phyloP scores from a whole-genome alignment of 2,329 filamentous ascomycete species.

The Cytospora piceae region DNA sequence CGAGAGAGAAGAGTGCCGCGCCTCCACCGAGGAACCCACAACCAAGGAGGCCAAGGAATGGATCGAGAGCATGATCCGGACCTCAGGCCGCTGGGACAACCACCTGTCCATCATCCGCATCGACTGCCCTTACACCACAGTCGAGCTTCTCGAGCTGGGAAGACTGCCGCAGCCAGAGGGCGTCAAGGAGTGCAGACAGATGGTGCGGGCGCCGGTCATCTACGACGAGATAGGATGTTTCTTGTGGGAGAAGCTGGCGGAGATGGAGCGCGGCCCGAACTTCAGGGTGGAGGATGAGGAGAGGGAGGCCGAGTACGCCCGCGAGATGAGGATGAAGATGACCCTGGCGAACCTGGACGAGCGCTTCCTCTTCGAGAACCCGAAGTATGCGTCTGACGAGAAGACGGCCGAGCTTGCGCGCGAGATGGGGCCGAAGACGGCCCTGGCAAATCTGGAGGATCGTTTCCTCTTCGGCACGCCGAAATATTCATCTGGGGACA shows the following conservation, averaged over 20 bases:
- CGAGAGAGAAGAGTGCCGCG: neutral
- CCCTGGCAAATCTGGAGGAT: conserved; percentile 12
- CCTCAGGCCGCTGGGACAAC: conserved; percentile 28
- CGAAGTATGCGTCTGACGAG: neutral
- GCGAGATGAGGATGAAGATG: neutral
- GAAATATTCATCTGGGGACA: neutral
- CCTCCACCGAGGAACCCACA: conserved; percentile 29
- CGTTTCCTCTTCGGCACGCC: conserved; percentile 13
- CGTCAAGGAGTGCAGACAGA: conserved; percentile 29
- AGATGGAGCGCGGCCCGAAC: conserved; percentile 11
- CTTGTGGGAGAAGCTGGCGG: conserved; percentile 33
- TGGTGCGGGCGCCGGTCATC: conserved; percentile 35
- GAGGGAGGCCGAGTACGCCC: conserved; percentile 16
- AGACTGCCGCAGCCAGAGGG: conserved; percentile 30
- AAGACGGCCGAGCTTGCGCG: conserved; percentile 8
- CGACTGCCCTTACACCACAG: conserved; percentile 32
- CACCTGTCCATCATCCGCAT: conserved; percentile 30
- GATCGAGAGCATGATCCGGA: conserved; percentile 30
- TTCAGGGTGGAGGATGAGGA: conserved; percentile 9
- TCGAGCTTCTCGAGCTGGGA: conserved; percentile 33
- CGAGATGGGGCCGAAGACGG: neutral
- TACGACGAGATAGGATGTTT: conserved; percentile 34
- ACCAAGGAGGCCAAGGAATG: conserved; percentile 32
- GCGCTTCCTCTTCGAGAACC: conserved; percentile 12
- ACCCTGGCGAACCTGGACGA: conserved; percentile 15